Conservation (phyloP, 2,329 filamentous ascomycete species). For the Penicillium crustosum region DNA sequence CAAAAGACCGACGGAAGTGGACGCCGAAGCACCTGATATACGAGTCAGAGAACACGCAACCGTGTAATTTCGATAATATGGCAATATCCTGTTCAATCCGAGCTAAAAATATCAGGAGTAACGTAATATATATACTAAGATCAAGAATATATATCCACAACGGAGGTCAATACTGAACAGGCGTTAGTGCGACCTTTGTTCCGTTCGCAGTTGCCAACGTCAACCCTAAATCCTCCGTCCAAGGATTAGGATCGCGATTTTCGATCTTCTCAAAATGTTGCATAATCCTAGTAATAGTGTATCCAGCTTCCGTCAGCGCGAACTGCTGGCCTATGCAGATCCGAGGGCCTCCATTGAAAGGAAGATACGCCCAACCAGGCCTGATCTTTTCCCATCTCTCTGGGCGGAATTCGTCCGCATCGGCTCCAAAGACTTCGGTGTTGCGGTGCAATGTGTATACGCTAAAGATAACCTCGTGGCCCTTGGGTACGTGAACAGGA, state of each 20-base stretch:
- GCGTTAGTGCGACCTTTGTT: conserved; percentile 19
- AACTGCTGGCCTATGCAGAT: conserved; percentile 40
- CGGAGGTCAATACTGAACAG: neutral
- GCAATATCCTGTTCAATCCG: neutral
- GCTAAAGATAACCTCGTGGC: conserved; percentile 64
- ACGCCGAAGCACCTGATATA: neutral
- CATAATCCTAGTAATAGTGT: conserved; percentile 35
- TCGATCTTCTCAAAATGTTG: conserved; percentile 32
- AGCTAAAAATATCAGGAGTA: neutral
- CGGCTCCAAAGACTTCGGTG: conserved; percentile 45
- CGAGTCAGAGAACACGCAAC: neutral
- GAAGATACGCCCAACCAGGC: conserved; percentile 36
- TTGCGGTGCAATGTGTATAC: conserved; percentile 72
- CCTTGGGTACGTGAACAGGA: conserved; percentile 65
- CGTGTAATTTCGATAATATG: neutral
- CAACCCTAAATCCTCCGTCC: conserved; percentile 27
- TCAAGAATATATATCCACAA: neutral
- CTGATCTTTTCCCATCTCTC: conserved; percentile 47
- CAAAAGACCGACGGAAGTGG: neutral
- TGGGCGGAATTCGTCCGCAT: conserved; percentile 49
- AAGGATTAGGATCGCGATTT: conserved; percentile 29
- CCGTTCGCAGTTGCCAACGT: conserved; percentile 26
- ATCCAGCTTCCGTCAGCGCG: conserved; percentile 39
- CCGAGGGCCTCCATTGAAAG: conserved; percentile 36
- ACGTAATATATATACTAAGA: no score